phyloP scores from a whole-genome alignment of 495 filamentous ascomycete genomes.

The Xanthoparmelia taractica region DNA sequence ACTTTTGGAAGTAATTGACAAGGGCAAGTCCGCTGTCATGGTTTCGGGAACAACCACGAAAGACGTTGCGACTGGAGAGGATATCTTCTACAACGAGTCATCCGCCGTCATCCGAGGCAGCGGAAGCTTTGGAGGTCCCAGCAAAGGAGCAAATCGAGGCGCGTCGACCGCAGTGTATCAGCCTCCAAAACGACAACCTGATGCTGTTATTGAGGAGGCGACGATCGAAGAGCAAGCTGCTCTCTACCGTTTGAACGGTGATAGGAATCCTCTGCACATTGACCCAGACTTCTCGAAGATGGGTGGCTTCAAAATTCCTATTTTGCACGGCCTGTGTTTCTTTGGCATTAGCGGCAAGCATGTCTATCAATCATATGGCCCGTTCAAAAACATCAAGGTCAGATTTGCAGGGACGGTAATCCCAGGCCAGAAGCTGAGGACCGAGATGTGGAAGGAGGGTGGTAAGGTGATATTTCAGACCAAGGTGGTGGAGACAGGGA shows the following conservation, averaged over 20 bases:
- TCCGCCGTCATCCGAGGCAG: constrained; percentile 87
- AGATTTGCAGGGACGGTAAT: constrained; percentile 87
- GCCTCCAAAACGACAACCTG: constrained; percentile 67
- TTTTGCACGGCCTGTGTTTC: constrained; percentile 92
- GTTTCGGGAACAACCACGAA: constrained; percentile 75
- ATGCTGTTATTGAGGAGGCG: constrained; percentile 77
- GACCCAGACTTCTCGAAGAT: constrained; percentile 92
- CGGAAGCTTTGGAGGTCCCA: constrained; percentile 83
- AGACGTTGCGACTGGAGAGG: constrained; percentile 67
- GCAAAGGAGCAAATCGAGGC: constrained; percentile 71
- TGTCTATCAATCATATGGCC: constrained; percentile 73
- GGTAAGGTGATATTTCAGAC: constrained; percentile 83
- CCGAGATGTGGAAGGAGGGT: constrained; percentile 99
- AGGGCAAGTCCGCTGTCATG: constrained; percentile 83
- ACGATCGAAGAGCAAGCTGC: constrained; percentile 92
- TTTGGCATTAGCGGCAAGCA: constrained; percentile 89
- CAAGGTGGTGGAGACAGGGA: constrained; percentile 93
- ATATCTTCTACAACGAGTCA: constrained; percentile 94
- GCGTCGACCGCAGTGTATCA: constrained; percentile 70
- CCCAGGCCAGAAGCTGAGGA: constrained; percentile 88
- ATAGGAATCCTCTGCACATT: constrained; percentile 90
- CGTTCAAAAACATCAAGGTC: constrained; percentile 92
- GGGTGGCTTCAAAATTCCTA: constrained; percentile 91
- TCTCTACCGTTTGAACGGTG: constrained; percentile 87
- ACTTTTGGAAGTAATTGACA: constrained; percentile 91